phyloP scores from a whole-genome alignment of 305 asterid genomes.

The Fraxinus sp. region DNA sequence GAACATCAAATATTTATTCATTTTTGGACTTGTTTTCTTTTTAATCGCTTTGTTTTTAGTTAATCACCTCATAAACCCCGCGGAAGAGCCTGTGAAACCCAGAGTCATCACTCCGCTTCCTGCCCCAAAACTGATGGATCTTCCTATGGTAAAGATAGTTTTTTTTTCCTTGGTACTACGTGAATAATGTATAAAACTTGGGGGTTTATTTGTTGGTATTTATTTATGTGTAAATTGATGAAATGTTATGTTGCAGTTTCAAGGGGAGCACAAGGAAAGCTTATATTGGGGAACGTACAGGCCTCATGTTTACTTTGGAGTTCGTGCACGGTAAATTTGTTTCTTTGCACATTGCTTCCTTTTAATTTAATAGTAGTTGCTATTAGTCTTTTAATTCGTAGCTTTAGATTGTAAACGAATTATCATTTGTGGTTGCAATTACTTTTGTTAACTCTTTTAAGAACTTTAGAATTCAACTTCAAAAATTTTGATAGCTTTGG shows the following conservation, averaged over 20 bases:
- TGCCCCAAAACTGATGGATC: conserved; percentile 91
- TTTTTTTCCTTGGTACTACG: background rate
- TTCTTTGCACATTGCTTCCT: conserved; percentile 15
- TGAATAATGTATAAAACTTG: background rate
- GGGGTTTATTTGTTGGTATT: background rate
- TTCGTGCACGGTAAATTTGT: conserved; percentile 73
- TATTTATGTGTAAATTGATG: conserved; percentile 8
- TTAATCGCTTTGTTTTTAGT: conserved; percentile 38
- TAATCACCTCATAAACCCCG: conserved; percentile 32
- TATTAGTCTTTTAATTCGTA: background rate
- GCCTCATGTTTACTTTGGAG: conserved; percentile 88
- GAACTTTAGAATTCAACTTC: background rate
- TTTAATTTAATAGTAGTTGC: background rate
- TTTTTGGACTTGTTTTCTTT: conserved; percentile 38
- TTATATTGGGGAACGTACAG: conserved; percentile 98
- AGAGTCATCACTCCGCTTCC: conserved; percentile 84
- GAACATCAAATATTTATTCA: conserved; percentile 32
- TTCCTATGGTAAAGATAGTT: conserved; percentile 60
- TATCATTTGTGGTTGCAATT: background rate
- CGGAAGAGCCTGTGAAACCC: conserved; percentile 48
- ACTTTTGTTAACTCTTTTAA: background rate
- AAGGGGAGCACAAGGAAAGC: conserved; percentile 92
- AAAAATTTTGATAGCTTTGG: background rate
- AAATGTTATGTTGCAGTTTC: conserved; percentile 51
- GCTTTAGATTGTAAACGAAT: conserved; percentile 2